Evolutionary conservation across 1,139 yeast species (phyloP).

Genomic region (Groenewaldozyma sp.): DNA sequence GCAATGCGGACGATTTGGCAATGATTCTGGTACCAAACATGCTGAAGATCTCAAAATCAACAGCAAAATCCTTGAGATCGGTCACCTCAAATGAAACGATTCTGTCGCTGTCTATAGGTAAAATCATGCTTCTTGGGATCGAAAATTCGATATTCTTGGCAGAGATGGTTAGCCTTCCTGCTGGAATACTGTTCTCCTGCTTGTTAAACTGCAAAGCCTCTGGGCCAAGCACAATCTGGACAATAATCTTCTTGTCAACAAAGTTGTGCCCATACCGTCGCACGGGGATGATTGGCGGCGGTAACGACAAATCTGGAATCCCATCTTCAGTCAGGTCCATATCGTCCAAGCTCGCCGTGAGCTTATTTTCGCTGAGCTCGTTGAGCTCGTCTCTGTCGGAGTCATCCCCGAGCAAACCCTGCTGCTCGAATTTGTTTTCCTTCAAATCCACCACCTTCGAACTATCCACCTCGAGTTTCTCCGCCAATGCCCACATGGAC

Average conservation of each 20-base stretch:
- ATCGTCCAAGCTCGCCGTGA: conserved; percentile 13
- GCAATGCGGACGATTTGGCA: conserved; percentile 76
- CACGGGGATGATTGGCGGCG: conserved; percentile 92
- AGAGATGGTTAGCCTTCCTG: conserved; percentile 64
- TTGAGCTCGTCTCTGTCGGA: background rate
- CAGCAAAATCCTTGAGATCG: conserved; percentile 61
- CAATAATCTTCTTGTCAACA: conserved; percentile 68
- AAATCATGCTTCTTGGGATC: conserved; percentile 71
- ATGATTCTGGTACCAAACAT: conserved; percentile 88
- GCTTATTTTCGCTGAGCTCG: conserved; percentile 1
- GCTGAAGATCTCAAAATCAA: conserved; percentile 89
- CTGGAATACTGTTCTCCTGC: conserved; percentile 31
- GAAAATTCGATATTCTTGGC: conserved; percentile 39
- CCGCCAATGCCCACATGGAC: conserved; percentile 59
- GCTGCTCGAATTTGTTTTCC: background rate
- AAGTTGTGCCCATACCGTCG: conserved; percentile 94
- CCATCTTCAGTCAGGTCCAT: conserved; percentile 43
- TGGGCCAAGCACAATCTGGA: conserved; percentile 64
- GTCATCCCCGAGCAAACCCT: background rate
- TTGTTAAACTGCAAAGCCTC: conserved; percentile 29
- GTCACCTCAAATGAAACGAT: conserved; percentile 82
- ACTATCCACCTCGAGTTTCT: conserved; percentile 6
- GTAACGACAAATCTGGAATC: conserved; percentile 83
- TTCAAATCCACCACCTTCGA: background rate
- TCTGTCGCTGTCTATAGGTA: conserved; percentile 70